Conservation (phyloP, 2,329 filamentous ascomycete species). For the Dichotomopilus funicola region DNA sequence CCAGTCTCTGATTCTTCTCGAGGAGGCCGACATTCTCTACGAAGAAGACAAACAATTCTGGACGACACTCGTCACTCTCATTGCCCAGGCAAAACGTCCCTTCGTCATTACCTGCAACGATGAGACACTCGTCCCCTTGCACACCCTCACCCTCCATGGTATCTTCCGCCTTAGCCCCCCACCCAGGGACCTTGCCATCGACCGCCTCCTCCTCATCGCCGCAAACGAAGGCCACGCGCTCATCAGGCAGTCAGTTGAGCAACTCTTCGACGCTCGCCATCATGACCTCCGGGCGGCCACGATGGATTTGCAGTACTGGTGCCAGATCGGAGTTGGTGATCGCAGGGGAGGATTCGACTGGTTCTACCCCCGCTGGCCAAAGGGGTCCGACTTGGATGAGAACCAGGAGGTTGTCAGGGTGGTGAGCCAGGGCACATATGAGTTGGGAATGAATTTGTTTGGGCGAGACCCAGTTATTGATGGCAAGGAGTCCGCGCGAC, state of each 20-base stretch:
- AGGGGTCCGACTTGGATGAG: slow-evolving; percentile 61
- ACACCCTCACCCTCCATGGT: slow-evolving; percentile 71
- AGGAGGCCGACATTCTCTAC: slow-evolving; percentile 90
- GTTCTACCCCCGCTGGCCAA: slow-evolving; percentile 74
- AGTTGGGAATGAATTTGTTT: slow-evolving; percentile 69
- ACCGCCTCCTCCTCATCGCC: slow-evolving; percentile 75
- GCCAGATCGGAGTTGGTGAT: slow-evolving; percentile 90
- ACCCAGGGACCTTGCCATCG: slow-evolving; percentile 59
- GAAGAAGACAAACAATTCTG: slow-evolving; percentile 97
- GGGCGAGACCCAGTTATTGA: slow-evolving; percentile 51
- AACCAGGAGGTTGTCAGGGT: slow-evolving; percentile 66
- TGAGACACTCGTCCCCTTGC: slow-evolving; percentile 70
- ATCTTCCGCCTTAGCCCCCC: slow-evolving; percentile 71
- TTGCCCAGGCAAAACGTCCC: slow-evolving; percentile 78
- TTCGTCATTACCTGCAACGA: slow-evolving; percentile 95
- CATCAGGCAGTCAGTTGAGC: slow-evolving; percentile 56
- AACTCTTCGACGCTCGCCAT: slow-evolving; percentile 62
- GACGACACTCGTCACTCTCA: slow-evolving; percentile 70
- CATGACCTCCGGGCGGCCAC: slow-evolving; percentile 75
- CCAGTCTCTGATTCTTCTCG: slow-evolving; percentile 87
- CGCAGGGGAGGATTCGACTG: slow-evolving; percentile 82
- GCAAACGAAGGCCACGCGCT: slow-evolving; percentile 86
- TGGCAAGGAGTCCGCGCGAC: slow-evolving; percentile 29
- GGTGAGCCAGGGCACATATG: slow-evolving; percentile 74
- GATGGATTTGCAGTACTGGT: slow-evolving; percentile 89